Evolutionary conservation across 2,329 filamentous ascomycete genomes (phyloP).

Genomic region (Colletotrichum sp.): DNA sequence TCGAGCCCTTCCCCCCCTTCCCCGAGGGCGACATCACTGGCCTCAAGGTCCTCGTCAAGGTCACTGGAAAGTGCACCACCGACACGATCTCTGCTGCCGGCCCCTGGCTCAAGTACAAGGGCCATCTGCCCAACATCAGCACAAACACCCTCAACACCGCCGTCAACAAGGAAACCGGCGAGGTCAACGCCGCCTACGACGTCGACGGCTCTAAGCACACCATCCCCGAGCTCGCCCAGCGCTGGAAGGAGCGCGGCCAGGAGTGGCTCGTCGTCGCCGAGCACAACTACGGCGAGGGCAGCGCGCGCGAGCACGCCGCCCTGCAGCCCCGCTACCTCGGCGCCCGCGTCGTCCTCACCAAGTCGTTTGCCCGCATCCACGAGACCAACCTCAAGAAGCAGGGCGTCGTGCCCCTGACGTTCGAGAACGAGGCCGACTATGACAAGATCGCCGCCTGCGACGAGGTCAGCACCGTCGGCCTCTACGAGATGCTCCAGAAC

Average conservation of each 20-base stretch:
- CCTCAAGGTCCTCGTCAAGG: constrained; percentile 91
- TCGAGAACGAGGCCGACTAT: constrained; percentile 88
- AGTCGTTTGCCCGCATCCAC: constrained; percentile 91
- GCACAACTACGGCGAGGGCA: constrained; percentile 96
- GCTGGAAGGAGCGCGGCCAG: constrained; percentile 77
- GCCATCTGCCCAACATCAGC: constrained; percentile 95
- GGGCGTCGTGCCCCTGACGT: constrained; percentile 92
- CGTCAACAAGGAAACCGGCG: constrained; percentile 87
- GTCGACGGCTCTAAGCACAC: constrained; percentile 74
- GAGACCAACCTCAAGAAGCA: constrained; percentile 98
- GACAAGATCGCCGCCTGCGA: constrained; percentile 84
- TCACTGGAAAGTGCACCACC: constrained; percentile 97
- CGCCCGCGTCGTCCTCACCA: constrained; percentile 81
- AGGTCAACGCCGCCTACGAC: constrained; percentile 93
- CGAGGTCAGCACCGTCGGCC: constrained; percentile 79
- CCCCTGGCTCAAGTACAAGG: constrained; percentile 99
- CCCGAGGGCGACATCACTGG: constrained; percentile 75
- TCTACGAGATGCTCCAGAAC: constrained; percentile 80
- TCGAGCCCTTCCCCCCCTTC: constrained; percentile 90
- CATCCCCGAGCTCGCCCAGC: constrained; percentile 85
- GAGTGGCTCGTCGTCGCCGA: constrained; percentile 96
- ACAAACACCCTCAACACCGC: constrained; percentile 98
- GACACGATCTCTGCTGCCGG: constrained; percentile 98
- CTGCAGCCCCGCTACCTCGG: constrained; percentile 91
- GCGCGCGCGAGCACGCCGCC: constrained; percentile 87